phyloP scores from a whole-genome alignment of 2,329 filamentous ascomycete species.

The Aspergillus udagawae region DNA sequence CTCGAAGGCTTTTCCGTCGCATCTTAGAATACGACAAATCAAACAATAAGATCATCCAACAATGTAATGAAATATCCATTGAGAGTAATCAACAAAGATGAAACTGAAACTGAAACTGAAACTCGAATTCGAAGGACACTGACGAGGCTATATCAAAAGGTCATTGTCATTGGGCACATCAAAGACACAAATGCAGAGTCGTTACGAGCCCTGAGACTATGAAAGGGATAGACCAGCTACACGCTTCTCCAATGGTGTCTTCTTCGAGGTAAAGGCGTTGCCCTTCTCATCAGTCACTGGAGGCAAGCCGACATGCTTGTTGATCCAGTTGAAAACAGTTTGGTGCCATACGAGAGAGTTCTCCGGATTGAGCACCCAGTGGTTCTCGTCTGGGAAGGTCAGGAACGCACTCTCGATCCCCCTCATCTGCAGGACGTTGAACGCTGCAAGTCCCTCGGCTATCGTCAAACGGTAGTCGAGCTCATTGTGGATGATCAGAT shows the following conservation, averaged over 20 bases:
- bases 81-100: not conserved
- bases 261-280: slow-evolving; percentile 4
- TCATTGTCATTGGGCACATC: not conserved
- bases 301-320: slow-evolving; percentile 53
- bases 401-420: slow-evolving; percentile 73
- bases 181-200: not conserved
- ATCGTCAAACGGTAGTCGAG: slow-evolving; percentile 86
- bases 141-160: not conserved
- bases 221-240: slow-evolving; percentile 20
- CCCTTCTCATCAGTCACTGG: slow-evolving; percentile 35
- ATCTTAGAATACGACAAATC: slow-evolving; percentile 3
- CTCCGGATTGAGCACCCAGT: slow-evolving; percentile 86
- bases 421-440: slow-evolving; percentile 76
- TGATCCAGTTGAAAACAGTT: slow-evolving; percentile 76
- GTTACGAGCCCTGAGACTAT: not conserved
- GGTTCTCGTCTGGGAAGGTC: slow-evolving; percentile 75
- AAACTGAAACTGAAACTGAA: not conserved
- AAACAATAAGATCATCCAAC: not conserved
- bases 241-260: slow-evolving; percentile 6
- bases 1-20: not conserved
- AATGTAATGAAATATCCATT: not conserved
- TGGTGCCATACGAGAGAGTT: slow-evolving; percentile 88
- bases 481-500: slow-evolving; percentile 85
- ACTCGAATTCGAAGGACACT: not conserved
- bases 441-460: slow-evolving; percentile 76